These are phyloP conservation scores for Colletotrichum sp. DNA, from an alignment of 2,329 filamentous ascomycete genomes.

Conservation along the genomic window DNA sequence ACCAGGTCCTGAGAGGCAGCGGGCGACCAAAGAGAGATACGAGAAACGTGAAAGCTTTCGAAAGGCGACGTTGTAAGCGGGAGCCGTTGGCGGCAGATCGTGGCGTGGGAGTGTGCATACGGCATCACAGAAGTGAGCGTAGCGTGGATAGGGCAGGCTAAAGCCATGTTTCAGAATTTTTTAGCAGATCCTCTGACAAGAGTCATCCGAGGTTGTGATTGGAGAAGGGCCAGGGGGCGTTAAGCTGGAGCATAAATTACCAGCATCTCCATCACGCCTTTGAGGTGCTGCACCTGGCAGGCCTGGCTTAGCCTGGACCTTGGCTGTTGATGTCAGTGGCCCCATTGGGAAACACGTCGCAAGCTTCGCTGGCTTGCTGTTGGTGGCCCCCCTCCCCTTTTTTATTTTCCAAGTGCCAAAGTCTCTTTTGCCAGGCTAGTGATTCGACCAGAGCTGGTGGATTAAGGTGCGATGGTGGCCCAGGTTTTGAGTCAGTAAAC, in stretches of 20 bases:
- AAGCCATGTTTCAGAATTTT: slow-evolving; percentile 18
- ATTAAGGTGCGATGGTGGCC: neutral
- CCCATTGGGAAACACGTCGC: slow-evolving; percentile 15
- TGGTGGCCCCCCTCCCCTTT: neutral
- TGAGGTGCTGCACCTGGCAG: slow-evolving; percentile 2
- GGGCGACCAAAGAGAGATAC: neutral
- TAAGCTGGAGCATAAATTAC: slow-evolving; percentile 19
- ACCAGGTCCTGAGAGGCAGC: neutral
- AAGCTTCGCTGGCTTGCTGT: slow-evolving; percentile 4
- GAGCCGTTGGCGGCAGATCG: slow-evolving; percentile 13
- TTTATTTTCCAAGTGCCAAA: neutral
- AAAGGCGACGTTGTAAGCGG: neutral
- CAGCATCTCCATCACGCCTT: slow-evolving; percentile 15
- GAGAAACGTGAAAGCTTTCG: neutral
- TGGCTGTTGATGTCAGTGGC: slow-evolving; percentile 13
- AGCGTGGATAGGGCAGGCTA: slow-evolving; percentile 4
- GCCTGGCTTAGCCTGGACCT: slow-evolving; percentile 2
- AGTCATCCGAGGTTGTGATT: slow-evolving; percentile 18
- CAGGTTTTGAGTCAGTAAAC: slow-evolving; percentile 7
- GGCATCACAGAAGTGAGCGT: neutral
- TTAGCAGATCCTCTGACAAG: slow-evolving; percentile 20
- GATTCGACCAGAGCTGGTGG: slow-evolving; percentile 1
- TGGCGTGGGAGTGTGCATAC: slow-evolving; percentile 17
- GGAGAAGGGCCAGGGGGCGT: neutral
- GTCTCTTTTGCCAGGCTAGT: slow-evolving; percentile 1